A percentile compares a stretch with the other conserved stretches of the same genome.
These are phyloP conservation scores for Ceratobasidium sp. DNA, from an alignment of 1,284 basidiomycete species.

Conservation along the genomic window DNA sequence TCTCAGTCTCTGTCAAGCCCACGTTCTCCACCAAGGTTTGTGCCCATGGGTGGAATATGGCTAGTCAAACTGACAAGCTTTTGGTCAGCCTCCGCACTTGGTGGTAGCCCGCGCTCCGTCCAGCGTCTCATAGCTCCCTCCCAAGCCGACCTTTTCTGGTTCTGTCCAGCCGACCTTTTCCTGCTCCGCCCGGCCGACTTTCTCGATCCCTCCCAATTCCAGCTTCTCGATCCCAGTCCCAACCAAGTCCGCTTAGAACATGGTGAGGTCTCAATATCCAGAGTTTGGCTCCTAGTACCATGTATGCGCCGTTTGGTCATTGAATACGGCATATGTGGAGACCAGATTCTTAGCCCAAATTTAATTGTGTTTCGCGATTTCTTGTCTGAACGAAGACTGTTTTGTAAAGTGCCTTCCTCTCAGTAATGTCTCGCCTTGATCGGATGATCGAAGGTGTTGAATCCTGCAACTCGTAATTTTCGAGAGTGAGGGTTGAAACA, in stretches of 20 bases:
- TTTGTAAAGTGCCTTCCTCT: no score
- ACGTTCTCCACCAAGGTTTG: slow-evolving; percentile 18
- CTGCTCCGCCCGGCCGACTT: not conserved
- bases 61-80: no score
- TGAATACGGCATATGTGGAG: no score
- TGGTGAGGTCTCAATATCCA: not conserved
- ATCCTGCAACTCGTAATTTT: no score
- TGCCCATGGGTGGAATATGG: not conserved
- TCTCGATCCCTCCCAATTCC: not conserved
- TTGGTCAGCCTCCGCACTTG: slow-evolving; percentile 6
- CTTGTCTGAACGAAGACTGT: no score
- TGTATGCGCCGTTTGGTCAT: slow-evolving; percentile 1
- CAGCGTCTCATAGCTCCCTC: slow-evolving; percentile 12
- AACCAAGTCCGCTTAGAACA: slow-evolving; percentile 1
- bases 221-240: not conserved
- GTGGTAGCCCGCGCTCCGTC: slow-evolving; percentile 13
- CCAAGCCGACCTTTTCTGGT: not conserved
- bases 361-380: no score
- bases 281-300: not conserved
- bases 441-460: no score
- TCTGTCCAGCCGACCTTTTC: not conserved
- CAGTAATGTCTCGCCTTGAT: no score
- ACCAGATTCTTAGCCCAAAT: no score
- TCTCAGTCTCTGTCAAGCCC: slow-evolving; percentile 3
- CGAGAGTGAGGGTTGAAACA: no score